These are phyloP conservation scores for Moniliophthora roreri DNA, from an alignment of 1,284 basidiomycete genomes.

Conservation along the genomic window DNA sequence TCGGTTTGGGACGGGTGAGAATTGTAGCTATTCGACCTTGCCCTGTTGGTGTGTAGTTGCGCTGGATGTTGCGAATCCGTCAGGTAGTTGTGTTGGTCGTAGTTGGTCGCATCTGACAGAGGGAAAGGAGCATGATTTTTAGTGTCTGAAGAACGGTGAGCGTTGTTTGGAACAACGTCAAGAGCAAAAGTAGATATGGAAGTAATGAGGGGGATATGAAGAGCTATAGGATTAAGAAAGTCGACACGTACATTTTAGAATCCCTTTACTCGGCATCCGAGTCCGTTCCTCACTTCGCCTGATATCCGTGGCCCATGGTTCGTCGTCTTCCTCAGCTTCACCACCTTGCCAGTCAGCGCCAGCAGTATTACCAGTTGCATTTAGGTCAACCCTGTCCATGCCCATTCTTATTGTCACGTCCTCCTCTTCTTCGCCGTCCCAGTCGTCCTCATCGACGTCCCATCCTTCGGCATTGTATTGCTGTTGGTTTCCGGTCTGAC, in stretches of 20 bases:
- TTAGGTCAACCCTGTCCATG: slow-evolving; percentile 39
- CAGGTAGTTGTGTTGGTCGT: slow-evolving; percentile 59
- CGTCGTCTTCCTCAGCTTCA: slow-evolving; percentile 52
- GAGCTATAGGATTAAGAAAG: neutral
- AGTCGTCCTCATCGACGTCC: slow-evolving; percentile 70
- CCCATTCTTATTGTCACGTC: slow-evolving; percentile 72
- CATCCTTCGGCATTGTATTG: slow-evolving; percentile 55
- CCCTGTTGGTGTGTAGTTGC: slow-evolving; percentile 37
- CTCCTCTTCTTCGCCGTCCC: slow-evolving; percentile 66
- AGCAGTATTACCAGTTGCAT: neutral
- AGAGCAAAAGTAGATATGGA: slow-evolving; percentile 7
- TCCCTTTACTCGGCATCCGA: slow-evolving; percentile 75
- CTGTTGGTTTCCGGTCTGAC: no score
- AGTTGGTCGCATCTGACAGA: slow-evolving; percentile 56
- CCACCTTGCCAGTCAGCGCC: neutral
- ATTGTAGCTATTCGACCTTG: slow-evolving; percentile 81
- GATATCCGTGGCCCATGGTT: slow-evolving; percentile 74
- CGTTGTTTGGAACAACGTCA: slow-evolving; percentile 9
- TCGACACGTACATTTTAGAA: slow-evolving; percentile 82
- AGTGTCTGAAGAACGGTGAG: slow-evolving; percentile 15
- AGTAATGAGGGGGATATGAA: neutral
- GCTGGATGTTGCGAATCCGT: slow-evolving; percentile 35
- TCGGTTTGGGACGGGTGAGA: slow-evolving; percentile 54
- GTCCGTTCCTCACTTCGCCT: slow-evolving; percentile 66
- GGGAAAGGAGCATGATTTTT: slow-evolving; percentile 8